Base-by-base conservation (phyloP, 2,329 filamentous ascomycete species). In the Beauveria sp. region DNA sequence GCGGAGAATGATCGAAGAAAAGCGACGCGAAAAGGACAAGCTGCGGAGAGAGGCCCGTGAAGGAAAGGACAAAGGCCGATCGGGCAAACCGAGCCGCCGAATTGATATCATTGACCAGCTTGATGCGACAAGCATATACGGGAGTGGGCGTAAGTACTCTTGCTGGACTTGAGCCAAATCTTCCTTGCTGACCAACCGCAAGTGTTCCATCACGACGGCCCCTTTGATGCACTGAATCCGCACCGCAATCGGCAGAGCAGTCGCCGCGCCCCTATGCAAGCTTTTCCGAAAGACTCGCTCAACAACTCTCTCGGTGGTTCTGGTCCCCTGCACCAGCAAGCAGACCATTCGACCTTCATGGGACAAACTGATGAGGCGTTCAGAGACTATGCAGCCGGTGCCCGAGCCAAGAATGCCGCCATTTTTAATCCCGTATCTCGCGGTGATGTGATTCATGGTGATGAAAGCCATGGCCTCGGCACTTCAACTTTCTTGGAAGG, bases 191-290 rank as follows among this genome's bases (percentile, higher is more conserved):
- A 60, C 50, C 20, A 53, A n/a, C 37, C 48, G 9, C 44, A 69
- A 96, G 92, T 96, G 67, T 96, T 97, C 76, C 94, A 99, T 70
- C 94, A 99, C 70, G 94, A 97, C 70, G 94, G 94, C 1, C 94
- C 94, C 5, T 99, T 97, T 69, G 94, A 99, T 74, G 94, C 94
- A 22, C 90, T 94, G 72, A 96, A 96, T 73, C 92, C 94, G 5
- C 90, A 96, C 72, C 90, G 94, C 65, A 99, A 97, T 74, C 87
- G 90, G 62, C 89, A 90, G 70, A 90, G 87, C 68, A 87, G 88
- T 69, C 85, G 87, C 63, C 86, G 89, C 59, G 92, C 94, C 7
- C 94, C 94, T 0, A 97, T 99, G 91, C 88, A 96, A 72, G 94
- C 94, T 2, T 99, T 97, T 75, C 91, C 94, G 24, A 90, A 91